phyloP scores from a whole-genome alignment of 2,329 filamentous ascomycete genomes.

The Beauveria varroae region DNA sequence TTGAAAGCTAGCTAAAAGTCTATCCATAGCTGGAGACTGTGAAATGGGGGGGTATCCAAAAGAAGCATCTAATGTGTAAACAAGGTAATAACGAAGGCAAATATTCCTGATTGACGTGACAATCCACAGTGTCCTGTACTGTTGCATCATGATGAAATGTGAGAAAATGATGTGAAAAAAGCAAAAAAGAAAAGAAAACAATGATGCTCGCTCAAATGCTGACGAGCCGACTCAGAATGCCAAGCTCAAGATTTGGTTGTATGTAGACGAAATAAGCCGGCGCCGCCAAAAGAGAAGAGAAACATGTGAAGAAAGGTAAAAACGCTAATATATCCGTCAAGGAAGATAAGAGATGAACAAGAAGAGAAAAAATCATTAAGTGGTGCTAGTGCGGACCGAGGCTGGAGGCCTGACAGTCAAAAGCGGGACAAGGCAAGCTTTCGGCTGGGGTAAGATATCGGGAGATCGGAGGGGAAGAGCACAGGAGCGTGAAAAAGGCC shows the following conservation, averaged over 20 bases:
- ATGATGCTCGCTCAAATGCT: constrained; percentile 5
- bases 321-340: background rate
- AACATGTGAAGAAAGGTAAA: constrained; percentile 1
- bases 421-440: background rate
- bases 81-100: background rate
- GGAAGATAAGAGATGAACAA: background rate
- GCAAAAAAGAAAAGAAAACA: background rate
- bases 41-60: constrained; percentile 9
- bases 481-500: background rate
- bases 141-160: background rate
- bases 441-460: background rate
- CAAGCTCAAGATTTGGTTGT: background rate
- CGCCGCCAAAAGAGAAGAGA: background rate
- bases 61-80: constrained; percentile 2
- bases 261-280: too few species aligned
- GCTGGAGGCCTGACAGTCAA: background rate
- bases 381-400: background rate
- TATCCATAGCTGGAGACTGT: constrained; percentile 4
- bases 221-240: background rate
- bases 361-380: background rate
- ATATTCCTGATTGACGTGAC: background rate
- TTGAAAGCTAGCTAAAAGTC: constrained; percentile 8
- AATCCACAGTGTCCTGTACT: constrained; percentile 9
- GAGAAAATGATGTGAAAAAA: background rate
- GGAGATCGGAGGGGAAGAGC: too few species aligned